phyloP scores from a whole-genome alignment of 192 early-diverging fungal species.

The Rhizophagus clarus region DNA sequence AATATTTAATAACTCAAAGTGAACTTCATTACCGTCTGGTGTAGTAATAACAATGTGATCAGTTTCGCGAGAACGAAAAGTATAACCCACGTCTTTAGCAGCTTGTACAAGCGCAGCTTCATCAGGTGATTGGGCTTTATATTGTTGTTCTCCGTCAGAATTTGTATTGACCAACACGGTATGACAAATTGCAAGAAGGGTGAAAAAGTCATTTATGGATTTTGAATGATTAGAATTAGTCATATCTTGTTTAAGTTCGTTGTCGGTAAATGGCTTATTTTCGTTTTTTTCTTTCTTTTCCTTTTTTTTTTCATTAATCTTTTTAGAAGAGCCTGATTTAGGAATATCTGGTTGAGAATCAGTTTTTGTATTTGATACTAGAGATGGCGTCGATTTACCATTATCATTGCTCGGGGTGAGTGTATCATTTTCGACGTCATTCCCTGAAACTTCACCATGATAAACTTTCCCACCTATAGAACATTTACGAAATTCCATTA shows the following conservation, averaged over 20 bases:
- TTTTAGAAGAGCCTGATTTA: neutral
- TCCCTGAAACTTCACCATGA: conserved; percentile 27
- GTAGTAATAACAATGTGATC: conserved; percentile 47
- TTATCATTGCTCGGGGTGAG: neutral
- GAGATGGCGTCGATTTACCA: neutral
- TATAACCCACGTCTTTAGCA: conserved; percentile 57
- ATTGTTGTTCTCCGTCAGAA: conserved; percentile 41
- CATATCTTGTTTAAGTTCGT: conserved; percentile 27
- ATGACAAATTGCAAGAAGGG: conserved; percentile 65
- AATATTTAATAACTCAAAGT: conserved; percentile 65
- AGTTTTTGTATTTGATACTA: neutral
- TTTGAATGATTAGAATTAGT: neutral
- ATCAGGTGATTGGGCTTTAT: conserved; percentile 67
- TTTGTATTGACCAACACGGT: conserved; percentile 54
- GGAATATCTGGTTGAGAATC: neutral
- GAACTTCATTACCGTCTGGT: conserved; percentile 28
- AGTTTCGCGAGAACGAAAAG: conserved; percentile 60
- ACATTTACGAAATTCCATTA: conserved; percentile 79
- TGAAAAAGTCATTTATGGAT: conserved; percentile 50
- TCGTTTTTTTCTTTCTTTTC: conserved; percentile 6
- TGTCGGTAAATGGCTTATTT: conserved; percentile 51
- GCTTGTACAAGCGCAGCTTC: conserved; percentile 68
- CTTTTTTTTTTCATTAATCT: neutral
- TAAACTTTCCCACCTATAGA: conserved; percentile 63
- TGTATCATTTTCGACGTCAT: neutral